These are phyloP conservation scores for Orbilia quercus DNA, from an alignment of 2,329 filamentous ascomycete species.

Conservation along the genomic window DNA sequence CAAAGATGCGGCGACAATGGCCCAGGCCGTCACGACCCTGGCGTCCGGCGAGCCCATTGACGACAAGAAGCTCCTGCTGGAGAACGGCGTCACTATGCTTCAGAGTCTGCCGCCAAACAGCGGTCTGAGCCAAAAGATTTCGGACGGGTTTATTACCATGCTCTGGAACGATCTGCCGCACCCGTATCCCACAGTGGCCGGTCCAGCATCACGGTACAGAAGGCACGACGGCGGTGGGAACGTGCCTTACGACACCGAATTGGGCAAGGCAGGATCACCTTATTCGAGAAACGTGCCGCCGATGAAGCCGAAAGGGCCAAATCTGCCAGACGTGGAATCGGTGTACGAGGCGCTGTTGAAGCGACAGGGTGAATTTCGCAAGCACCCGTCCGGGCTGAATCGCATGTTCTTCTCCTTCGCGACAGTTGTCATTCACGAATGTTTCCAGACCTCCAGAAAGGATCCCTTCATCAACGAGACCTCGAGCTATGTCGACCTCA, in stretches of 20 bases:
- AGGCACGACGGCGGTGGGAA: slow-evolving; percentile 66
- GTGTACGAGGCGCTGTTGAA: slow-evolving; percentile 66
- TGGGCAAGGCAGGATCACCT: slow-evolving; percentile 73
- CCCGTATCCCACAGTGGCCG: slow-evolving; percentile 66
- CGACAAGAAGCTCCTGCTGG: slow-evolving; percentile 66
- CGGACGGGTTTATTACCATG: slow-evolving; percentile 68
- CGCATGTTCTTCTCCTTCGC: slow-evolving; percentile 74
- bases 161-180: slow-evolving; percentile 69
- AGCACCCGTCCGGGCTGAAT: slow-evolving; percentile 71
- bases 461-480: slow-evolving; percentile 74
- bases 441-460: slow-evolving; percentile 73
- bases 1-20: slow-evolving; percentile 64
- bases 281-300: slow-evolving; percentile 74
- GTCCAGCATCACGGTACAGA: slow-evolving; percentile 65
- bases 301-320: slow-evolving; percentile 67
- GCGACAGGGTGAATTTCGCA: slow-evolving; percentile 69
- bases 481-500: slow-evolving; percentile 79
- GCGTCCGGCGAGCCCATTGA: slow-evolving; percentile 66
- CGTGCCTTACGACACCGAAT: slow-evolving; percentile 72
- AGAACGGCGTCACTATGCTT: slow-evolving; percentile 68
- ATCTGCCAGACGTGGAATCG: slow-evolving; percentile 66
- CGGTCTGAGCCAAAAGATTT: slow-evolving; percentile 66
- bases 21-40: slow-evolving; percentile 64
- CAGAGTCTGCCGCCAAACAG: slow-evolving; percentile 67
- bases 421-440: slow-evolving; percentile 64